These are phyloP conservation scores for Pythium brachiatum DNA, from an alignment of 352 stramenopile species.

Conservation along the genomic window DNA sequence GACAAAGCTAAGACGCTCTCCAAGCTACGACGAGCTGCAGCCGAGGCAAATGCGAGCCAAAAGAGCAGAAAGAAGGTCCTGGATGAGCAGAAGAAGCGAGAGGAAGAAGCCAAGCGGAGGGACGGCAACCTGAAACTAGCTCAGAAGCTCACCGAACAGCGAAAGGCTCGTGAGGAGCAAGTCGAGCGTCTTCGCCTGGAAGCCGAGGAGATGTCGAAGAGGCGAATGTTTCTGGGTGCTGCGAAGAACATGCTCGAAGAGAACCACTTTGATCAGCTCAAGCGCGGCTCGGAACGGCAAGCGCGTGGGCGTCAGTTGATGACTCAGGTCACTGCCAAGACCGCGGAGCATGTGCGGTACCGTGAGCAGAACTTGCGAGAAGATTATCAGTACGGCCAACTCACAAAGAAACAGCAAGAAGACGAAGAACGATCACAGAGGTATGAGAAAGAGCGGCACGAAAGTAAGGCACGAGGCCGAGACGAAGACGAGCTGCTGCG, in stretches of 20 bases:
- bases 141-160: constrained; percentile 66
- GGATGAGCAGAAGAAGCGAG: constrained; percentile 45
- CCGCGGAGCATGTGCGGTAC: constrained; percentile 42
- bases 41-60: constrained; percentile 52
- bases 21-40: constrained; percentile 59
- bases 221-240: constrained; percentile 81
- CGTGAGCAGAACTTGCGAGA: constrained; percentile 40
- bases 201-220: constrained; percentile 64
- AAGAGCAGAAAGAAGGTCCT: constrained; percentile 57
- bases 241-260: constrained; percentile 84
- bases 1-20: constrained; percentile 80
- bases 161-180: constrained; percentile 44
- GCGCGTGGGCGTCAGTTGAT: constrained; percentile 47
- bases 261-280: constrained; percentile 69
- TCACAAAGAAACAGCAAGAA: constrained; percentile 26
- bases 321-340: constrained; percentile 41
- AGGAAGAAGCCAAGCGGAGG: constrained; percentile 53
- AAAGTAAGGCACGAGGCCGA: constrained; percentile 34
- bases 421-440: constrained; percentile 25
- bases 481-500: constrained; percentile 65
- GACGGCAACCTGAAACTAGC: constrained; percentile 75
- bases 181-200: constrained; percentile 49
- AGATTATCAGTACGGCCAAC: constrained; percentile 29
- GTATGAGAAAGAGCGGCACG: constrained; percentile 35
- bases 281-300: constrained; percentile 55